These are phyloP conservation scores for Serendipita sp. DNA, from an alignment of 768 basidiomycete genomes.

Conservation along the genomic window DNA sequence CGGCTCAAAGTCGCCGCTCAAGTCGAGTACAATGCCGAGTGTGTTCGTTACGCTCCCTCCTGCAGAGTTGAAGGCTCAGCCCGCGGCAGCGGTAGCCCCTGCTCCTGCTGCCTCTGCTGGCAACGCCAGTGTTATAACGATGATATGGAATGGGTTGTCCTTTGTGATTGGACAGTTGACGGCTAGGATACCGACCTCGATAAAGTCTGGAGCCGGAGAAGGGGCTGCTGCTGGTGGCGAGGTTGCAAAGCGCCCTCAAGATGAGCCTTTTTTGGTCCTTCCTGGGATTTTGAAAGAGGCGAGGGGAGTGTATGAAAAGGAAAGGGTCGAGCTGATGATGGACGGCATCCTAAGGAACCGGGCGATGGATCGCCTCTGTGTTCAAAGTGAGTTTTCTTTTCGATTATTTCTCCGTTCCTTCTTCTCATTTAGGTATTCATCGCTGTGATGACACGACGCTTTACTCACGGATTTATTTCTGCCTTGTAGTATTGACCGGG, in stretches of 20 bases:
- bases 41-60: background rate
- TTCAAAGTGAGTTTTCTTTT: slow-evolving; percentile 39
- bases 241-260: no score
- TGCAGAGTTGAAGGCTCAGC: background rate
- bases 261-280: background rate
- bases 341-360: slow-evolving; percentile 13
- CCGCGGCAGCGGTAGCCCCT: background rate
- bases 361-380: slow-evolving; percentile 43
- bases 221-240: no score
- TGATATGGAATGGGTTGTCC: background rate
- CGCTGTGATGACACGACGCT: background rate
- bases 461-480: background rate
- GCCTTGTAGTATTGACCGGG: slow-evolving; percentile 40
- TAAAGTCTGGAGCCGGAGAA: background rate
- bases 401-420: background rate
- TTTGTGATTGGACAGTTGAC: slow-evolving; percentile 1
- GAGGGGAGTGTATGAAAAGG: background rate
- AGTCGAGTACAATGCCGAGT: background rate
- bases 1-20: background rate
- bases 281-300: background rate
- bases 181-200: background rate
- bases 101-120: background rate
- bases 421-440: background rate
- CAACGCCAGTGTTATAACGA: background rate
- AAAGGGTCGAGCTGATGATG: background rate